A percentile compares a stretch with the other conserved stretches of the same genome.
Conservation (phyloP, 352 stramenopile genomes). For the Phytophthora meadii region DNA sequence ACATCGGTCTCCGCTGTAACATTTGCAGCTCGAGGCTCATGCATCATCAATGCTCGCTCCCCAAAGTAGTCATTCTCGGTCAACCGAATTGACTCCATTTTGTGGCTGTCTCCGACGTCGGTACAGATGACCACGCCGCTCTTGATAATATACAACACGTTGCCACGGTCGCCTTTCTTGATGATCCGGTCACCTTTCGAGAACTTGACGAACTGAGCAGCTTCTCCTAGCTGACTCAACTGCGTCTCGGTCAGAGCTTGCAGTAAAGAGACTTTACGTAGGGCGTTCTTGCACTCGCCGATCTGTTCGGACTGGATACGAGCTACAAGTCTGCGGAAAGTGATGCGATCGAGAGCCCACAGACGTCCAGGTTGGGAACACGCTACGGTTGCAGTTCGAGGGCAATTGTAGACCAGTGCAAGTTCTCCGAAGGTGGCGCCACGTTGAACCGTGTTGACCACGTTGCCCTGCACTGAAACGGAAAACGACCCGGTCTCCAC, state of each 20-base stretch:
- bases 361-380: slow-evolving; percentile 58
- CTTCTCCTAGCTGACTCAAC: slow-evolving; percentile 64
- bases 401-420: slow-evolving; percentile 96
- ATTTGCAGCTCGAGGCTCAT: slow-evolving; percentile 90
- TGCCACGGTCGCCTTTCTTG: slow-evolving; percentile 79
- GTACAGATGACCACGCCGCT: slow-evolving; percentile 66
- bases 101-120: slow-evolving; percentile 57
- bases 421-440: slow-evolving; percentile 95
- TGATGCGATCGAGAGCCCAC: slow-evolving; percentile 87
- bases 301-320: slow-evolving; percentile 75
- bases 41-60: slow-evolving; percentile 91
- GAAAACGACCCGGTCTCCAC: slow-evolving; percentile 85
- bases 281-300: slow-evolving; percentile 66
- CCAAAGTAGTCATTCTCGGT: slow-evolving; percentile 92
- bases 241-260: slow-evolving; percentile 66
- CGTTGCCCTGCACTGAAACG: slow-evolving; percentile 85
- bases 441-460: slow-evolving; percentile 74
- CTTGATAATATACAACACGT: slow-evolving; percentile 91
- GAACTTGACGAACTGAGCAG: slow-evolving; percentile 75
- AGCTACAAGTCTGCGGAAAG: slow-evolving; percentile 88
- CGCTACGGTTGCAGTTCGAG: slow-evolving; percentile 91
- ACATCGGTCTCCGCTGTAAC: slow-evolving; percentile 83
- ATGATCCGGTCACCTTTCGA: slow-evolving; percentile 80
- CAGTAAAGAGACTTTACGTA: slow-evolving; percentile 65
- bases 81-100: slow-evolving; percentile 46